Evolutionary conservation across 345 rosid genomes (phyloP).

Genomic region (Gossypioides kirkii): DNA sequence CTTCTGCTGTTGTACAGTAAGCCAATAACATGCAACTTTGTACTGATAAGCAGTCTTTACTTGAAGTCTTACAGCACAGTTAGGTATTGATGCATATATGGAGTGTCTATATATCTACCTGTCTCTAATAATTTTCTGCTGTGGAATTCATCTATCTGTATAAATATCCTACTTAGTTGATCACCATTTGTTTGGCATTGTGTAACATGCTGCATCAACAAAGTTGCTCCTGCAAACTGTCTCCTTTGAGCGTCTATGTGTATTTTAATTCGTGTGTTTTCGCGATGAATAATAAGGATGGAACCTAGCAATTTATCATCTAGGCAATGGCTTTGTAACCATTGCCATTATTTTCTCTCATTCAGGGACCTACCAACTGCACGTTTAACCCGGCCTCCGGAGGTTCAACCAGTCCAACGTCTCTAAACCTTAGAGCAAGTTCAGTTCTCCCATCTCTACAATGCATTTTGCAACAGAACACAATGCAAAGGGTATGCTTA

Average conservation of each 20-base stretch:
- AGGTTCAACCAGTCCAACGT: slow-evolving; percentile 43
- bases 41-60: not conserved
- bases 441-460: slow-evolving; percentile 72
- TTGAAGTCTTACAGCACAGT: not conserved
- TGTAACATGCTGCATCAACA: not conserved
- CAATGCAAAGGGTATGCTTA: slow-evolving; percentile 63
- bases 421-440: slow-evolving; percentile 41
- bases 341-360: slow-evolving; percentile 27
- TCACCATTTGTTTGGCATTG: not conserved
- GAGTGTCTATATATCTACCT: not conserved
- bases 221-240: not conserved
- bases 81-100: not conserved
- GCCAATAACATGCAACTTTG: not conserved
- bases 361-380: slow-evolving; percentile 63
- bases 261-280: not conserved
- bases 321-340: slow-evolving; percentile 36
- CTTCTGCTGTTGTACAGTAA: not conserved
- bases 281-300: slow-evolving; percentile 12
- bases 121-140: not conserved
- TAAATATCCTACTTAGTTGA: not conserved
- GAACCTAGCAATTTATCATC: slow-evolving; percentile 34
- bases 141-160: not conserved
- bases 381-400: slow-evolving; percentile 40
- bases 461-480: slow-evolving; percentile 77
- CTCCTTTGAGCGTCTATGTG: not conserved